Evolutionary conservation across 1,139 yeast species (phyloP).

Genomic region (Taphrina pruni): DNA sequence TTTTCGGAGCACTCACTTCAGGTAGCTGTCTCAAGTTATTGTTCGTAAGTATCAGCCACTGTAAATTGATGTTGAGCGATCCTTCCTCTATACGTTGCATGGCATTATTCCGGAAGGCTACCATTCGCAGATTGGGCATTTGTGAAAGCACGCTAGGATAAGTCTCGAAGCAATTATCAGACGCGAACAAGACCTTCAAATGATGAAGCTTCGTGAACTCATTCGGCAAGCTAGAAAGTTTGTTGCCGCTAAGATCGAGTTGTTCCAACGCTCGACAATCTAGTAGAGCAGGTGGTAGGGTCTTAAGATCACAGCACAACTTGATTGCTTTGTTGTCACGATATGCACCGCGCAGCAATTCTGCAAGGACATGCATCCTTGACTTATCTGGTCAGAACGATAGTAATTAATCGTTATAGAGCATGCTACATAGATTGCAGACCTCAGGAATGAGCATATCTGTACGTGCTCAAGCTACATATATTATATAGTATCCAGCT

Average conservation of each 20-base stretch:
- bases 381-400: background rate
- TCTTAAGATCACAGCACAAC: background rate
- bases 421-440: no score
- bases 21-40: slow-evolving; percentile 22
- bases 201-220: slow-evolving; percentile 9
- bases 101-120: slow-evolving; percentile 34
- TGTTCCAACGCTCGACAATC: slow-evolving; percentile 8
- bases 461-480: no score
- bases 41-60: slow-evolving; percentile 36
- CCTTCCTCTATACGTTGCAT: slow-evolving; percentile 24
- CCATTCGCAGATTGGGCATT: slow-evolving; percentile 23
- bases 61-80: background rate
- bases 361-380: slow-evolving; percentile 14
- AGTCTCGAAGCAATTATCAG: slow-evolving; percentile 22
- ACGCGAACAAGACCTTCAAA: slow-evolving; percentile 14
- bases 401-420: no score
- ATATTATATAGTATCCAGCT: no score
- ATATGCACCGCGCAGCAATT: slow-evolving; percentile 1
- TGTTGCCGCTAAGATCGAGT: slow-evolving; percentile 28
- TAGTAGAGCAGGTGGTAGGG: slow-evolving; percentile 16
- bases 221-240: slow-evolving; percentile 13
- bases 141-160: slow-evolving; percentile 18
- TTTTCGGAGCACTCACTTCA: background rate
- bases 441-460: no score
- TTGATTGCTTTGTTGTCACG: background rate